phyloP scores from a whole-genome alignment of 176 grass and related monocot species.

The Bromus sterilis region DNA sequence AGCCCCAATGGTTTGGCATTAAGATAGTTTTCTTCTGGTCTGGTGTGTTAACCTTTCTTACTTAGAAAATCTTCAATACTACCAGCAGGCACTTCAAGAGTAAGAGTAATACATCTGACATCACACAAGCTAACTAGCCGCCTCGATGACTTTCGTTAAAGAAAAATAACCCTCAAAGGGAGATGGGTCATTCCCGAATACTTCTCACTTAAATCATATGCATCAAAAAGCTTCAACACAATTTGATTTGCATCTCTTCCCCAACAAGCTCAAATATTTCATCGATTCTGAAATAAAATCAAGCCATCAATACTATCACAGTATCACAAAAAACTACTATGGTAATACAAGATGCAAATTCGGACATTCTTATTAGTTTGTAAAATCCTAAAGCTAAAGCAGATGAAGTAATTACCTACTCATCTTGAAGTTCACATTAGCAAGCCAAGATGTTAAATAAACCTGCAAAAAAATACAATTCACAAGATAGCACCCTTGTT shows the following conservation, averaged over 20 bases:
- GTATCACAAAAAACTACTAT: background rate
- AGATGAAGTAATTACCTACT: constrained; percentile 27
- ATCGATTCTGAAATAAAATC: constrained; percentile 30
- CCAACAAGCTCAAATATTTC: constrained; percentile 58
- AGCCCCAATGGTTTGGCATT: too few relatives aligned
- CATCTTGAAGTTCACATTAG: constrained; percentile 47
- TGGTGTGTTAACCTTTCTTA: background rate
- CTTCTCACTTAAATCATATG: background rate
- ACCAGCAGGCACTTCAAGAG: background rate
- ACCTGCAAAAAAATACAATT: constrained; percentile 35
- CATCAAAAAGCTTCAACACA: constrained; percentile 25
- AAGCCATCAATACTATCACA: background rate
- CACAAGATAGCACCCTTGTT: background rate
- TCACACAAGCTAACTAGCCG: background rate
- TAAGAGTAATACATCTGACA: background rate
- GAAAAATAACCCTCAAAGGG: background rate
- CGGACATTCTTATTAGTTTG: background rate
- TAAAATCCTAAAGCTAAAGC: background rate
- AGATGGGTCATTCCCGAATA: background rate
- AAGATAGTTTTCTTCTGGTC: background rate
- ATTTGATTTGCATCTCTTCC: constrained; percentile 42
- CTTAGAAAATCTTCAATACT: background rate
- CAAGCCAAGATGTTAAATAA: constrained; percentile 54
- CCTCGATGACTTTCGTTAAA: background rate
- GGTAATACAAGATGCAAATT: background rate